Evolutionary conservation across 306 rosid genomes (phyloP).

Genomic region (Corylus americana): DNA sequence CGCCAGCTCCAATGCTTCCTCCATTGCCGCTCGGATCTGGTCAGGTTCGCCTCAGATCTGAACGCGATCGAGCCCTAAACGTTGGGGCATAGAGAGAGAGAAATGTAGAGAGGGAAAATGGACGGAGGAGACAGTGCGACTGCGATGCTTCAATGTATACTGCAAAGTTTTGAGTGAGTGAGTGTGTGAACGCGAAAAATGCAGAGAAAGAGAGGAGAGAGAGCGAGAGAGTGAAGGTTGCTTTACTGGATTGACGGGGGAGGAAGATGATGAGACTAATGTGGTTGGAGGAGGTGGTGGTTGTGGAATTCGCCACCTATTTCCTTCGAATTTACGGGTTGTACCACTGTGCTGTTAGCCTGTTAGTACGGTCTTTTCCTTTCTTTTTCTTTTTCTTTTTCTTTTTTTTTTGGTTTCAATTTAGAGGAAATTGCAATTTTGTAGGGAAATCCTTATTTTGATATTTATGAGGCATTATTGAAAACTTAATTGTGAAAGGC

Average conservation of each 20-base stretch:
- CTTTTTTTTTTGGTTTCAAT: no score
- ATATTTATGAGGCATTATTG: no score
- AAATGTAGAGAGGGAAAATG: background rate
- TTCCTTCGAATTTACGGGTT: slow-evolving; percentile 32
- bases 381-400: background rate
- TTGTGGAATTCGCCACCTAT: slow-evolving; percentile 15
- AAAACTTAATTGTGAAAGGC: no score
- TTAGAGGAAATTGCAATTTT: no score
- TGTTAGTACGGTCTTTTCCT: background rate
- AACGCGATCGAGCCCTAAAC: slow-evolving; percentile 1
- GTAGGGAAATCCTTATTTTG: no score
- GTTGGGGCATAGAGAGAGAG: slow-evolving; percentile 21
- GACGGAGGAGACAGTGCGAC: background rate
- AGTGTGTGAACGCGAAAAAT: slow-evolving; percentile 12
- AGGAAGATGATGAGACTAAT: slow-evolving; percentile 18
- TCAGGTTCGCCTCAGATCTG: slow-evolving; percentile 49
- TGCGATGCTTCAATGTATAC: background rate
- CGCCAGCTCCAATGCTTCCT: slow-evolving; percentile 92
- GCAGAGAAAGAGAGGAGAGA: slow-evolving; percentile 6
- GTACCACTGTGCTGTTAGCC: slow-evolving; percentile 28
- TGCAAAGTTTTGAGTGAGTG: slow-evolving; percentile 13
- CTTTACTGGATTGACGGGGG: slow-evolving; percentile 19
- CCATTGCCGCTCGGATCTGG: slow-evolving; percentile 66
- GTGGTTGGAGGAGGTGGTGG: slow-evolving; percentile 11
- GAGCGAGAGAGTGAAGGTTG: slow-evolving; percentile 22